phyloP scores from a whole-genome alignment of 495 filamentous ascomycete species.

The Lindgomyces ingoldianus region DNA sequence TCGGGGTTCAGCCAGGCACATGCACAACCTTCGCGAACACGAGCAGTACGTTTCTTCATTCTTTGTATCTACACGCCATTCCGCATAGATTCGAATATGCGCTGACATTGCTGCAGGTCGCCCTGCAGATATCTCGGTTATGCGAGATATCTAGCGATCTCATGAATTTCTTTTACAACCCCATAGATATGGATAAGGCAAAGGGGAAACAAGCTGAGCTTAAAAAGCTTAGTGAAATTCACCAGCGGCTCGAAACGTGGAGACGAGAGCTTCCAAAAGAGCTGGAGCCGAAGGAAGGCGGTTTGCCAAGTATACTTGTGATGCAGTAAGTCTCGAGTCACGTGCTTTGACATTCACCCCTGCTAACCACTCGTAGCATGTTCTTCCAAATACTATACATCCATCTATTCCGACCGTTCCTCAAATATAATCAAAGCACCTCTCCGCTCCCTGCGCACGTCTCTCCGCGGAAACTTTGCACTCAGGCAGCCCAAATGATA shows the following conservation, averaged over 20 bases:
- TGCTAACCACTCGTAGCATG: slow-evolving; percentile 64
- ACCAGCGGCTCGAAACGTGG: slow-evolving; percentile 90
- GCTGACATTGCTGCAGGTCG: slow-evolving; percentile 39
- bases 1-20: slow-evolving; percentile 66
- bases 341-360: background rate
- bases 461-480: slow-evolving; percentile 87
- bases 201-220: slow-evolving; percentile 75
- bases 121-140: slow-evolving; percentile 76
- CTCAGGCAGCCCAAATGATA: slow-evolving; percentile 80
- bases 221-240: slow-evolving; percentile 89
- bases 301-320: slow-evolving; percentile 81
- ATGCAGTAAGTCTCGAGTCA: slow-evolving; percentile 76
- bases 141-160: slow-evolving; percentile 94
- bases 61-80: background rate
- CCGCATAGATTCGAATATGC: background rate
- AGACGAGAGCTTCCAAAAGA: slow-evolving; percentile 81
- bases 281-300: slow-evolving; percentile 84
- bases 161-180: slow-evolving; percentile 88
- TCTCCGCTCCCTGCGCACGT: slow-evolving; percentile 86
- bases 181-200: slow-evolving; percentile 60
- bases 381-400: slow-evolving; percentile 96
- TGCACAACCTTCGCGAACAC: slow-evolving; percentile 78
- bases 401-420: slow-evolving; percentile 93
- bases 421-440: slow-evolving; percentile 78
- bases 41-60: slow-evolving; percentile 56